Base-by-base conservation (phyloP, 345 rosid species). In the Euphorbia peplus region DNA sequence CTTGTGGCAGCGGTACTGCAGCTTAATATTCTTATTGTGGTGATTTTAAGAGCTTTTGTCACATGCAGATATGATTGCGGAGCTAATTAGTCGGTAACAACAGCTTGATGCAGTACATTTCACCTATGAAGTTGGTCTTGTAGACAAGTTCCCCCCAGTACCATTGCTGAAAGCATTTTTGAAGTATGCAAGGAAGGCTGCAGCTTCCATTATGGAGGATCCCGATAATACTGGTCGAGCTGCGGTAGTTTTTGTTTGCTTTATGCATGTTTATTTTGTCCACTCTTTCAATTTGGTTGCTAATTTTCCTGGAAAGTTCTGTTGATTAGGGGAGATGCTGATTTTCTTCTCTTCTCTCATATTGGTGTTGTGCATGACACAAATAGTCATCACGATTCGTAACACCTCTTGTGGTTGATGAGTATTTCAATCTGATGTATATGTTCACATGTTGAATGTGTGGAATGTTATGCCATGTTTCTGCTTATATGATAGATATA, bases 51-150 rank as follows among this genome's bases (percentile, higher is more conserved):
- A 25, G 47, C 44, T 26, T 21, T 60, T 60, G 1, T 54, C 54
- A 19, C 69, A 1, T 37, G 48, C 90, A 91, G 99, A 90, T 53
- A 91, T 95, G 88, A 95, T 95, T 52, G 76, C 81, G 82, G 98
- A 91, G 60, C 80, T 95, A 71, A 87, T 95, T 80, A 87, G 86
- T 61, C 84, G 85, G 82, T 97, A 96, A 64, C 98, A 95, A 70
- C 98, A 88, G 83, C 97, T 91, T 66, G 99, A 95, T 83, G 99
- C 99, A 16, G 93, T 95, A 75, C 99, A 95, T 86, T 95, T 95
- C 37, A 84, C 93, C 24, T 90, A 87, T 82, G 99, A 91, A 78
- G 95, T 88, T 73, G 97, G 98, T 18, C 96, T 95, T 54, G 90
- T 86, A 57, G 81, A 83, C 74, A 90, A 77, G 75, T 95, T 91